phyloP scores from a whole-genome alignment of 208 protist genomes.

The Trypanosoma vivax region DNA sequence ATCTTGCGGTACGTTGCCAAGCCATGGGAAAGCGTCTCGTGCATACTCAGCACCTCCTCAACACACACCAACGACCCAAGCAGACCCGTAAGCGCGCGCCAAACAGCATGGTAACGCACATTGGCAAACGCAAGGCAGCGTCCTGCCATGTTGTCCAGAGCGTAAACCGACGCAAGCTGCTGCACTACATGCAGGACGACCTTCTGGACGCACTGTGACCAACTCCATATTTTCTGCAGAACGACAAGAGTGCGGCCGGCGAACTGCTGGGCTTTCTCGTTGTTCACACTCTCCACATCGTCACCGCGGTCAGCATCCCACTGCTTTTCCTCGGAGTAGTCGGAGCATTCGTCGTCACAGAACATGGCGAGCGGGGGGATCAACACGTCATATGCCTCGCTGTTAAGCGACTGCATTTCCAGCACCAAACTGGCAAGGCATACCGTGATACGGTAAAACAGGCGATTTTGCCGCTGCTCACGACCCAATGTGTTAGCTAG shows the following conservation, averaged over 20 bases:
- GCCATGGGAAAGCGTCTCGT: constrained; percentile 44
- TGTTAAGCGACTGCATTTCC: constrained; percentile 43
- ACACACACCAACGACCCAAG: constrained; percentile 70
- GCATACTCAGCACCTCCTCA: constrained; percentile 73
- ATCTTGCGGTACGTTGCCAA: constrained; percentile 62
- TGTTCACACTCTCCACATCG: constrained; percentile 21
- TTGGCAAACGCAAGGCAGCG: constrained; percentile 19
- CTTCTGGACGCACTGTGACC: constrained; percentile 54
- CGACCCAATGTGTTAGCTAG: constrained; percentile 38
- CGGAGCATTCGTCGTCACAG: constrained; percentile 26
- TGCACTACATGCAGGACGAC: constrained; percentile 60
- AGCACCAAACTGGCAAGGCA: constrained; percentile 25
- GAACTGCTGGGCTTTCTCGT: constrained; percentile 66
- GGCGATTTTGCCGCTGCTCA: constrained; percentile 23
- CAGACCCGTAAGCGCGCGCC: constrained; percentile 56
- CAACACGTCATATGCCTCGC: constrained; percentile 28
- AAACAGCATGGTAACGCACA: constrained; percentile 62
- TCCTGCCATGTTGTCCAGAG: constrained; percentile 23
- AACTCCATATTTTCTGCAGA: constrained; percentile 75
- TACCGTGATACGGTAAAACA: constrained; percentile 36
- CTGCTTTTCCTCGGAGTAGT: constrained; percentile 15
- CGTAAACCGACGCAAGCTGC: constrained; percentile 75
- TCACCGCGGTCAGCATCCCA: too few relatives aligned
- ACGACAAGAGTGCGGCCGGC: constrained; percentile 56
- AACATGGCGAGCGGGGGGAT: constrained; percentile 42